phyloP scores from a whole-genome alignment of 2,329 filamentous ascomycete genomes.

The Ophiostoma sp. region DNA sequence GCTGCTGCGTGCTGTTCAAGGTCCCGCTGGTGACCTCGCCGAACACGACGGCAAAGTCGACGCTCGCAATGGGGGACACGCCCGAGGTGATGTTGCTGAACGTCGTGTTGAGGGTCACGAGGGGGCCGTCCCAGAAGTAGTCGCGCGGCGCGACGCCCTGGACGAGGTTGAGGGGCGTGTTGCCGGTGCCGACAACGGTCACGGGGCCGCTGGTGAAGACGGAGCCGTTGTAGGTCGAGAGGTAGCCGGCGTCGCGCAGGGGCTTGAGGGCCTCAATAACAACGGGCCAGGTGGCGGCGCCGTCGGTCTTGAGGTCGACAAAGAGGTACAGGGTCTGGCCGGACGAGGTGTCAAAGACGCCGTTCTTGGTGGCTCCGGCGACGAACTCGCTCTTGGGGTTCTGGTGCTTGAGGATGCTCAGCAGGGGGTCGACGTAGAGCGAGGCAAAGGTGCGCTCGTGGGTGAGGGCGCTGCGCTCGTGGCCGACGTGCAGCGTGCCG shows the following conservation, averaged over 20 bases:
- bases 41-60: neutral
- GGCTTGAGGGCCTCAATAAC: constrained; percentile 6
- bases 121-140: constrained; percentile 15
- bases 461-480: constrained; percentile 10
- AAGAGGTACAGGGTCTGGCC: constrained; percentile 17
- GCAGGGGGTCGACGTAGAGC: constrained; percentile 14
- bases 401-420: neutral
- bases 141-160: constrained; percentile 11
- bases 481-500: constrained; percentile 15
- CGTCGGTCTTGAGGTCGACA: constrained; percentile 16
- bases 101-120: constrained; percentile 9
- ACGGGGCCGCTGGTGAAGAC: constrained; percentile 3
- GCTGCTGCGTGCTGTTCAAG: neutral
- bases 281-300: constrained; percentile 8
- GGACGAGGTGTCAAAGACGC: constrained; percentile 10
- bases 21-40: neutral
- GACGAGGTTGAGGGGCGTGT: constrained; percentile 10
- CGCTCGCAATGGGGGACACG: constrained; percentile 15
- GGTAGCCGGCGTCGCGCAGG: constrained; percentile 14
- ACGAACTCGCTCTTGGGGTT: constrained; percentile 13
- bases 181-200: constrained; percentile 14
- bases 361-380: neutral
- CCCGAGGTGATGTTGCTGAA: constrained; percentile 2
- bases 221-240: constrained; percentile 11
- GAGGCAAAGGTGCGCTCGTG: constrained; percentile 1